A percentile compares a stretch with the other conserved stretches of the same genome.
These are phyloP conservation scores for Berberis vulgaris DNA, from an alignment of 164 flowering plant genomes.

Conservation along the genomic window DNA sequence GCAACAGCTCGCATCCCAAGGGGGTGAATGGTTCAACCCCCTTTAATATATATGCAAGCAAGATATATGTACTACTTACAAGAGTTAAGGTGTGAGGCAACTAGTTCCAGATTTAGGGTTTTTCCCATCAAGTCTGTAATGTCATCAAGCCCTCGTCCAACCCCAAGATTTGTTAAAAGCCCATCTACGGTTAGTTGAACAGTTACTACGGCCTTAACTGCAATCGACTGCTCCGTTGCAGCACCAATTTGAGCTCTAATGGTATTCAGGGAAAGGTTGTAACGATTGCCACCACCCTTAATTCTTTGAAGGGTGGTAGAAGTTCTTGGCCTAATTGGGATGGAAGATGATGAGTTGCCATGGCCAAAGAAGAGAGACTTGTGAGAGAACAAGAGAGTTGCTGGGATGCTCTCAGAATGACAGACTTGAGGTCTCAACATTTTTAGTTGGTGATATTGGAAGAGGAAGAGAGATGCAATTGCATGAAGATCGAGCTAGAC, in stretches of 20 bases:
- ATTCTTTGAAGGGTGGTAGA: neutral
- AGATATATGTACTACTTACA: constrained; percentile 23
- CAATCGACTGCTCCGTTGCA: neutral
- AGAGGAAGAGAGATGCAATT: too few relatives aligned
- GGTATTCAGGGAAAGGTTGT: neutral
- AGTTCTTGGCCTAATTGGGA: neutral
- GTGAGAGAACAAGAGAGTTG: neutral
- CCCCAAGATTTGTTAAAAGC: constrained; percentile 15
- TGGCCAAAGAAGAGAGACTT: constrained; percentile 4
- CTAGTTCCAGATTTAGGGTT: constrained; percentile 51
- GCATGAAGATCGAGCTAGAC: too few relatives aligned
- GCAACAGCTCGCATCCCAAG: too few relatives aligned
- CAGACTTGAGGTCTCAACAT: neutral
- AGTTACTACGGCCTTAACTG: constrained; percentile 39
- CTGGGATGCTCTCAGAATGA: neutral
- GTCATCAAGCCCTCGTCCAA: constrained; percentile 16
- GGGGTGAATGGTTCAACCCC: too few relatives aligned
- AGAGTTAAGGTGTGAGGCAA: constrained; percentile 54
- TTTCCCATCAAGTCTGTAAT: constrained; percentile 28
- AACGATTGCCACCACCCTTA: neutral
- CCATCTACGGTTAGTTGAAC: constrained; percentile 32
- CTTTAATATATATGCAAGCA: too few relatives aligned
- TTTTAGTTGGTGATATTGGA: neutral
- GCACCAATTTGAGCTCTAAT: neutral
- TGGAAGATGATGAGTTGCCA: neutral